Base-by-base conservation (phyloP, 2,329 filamentous ascomycete species). In the Periconia sp. region DNA sequence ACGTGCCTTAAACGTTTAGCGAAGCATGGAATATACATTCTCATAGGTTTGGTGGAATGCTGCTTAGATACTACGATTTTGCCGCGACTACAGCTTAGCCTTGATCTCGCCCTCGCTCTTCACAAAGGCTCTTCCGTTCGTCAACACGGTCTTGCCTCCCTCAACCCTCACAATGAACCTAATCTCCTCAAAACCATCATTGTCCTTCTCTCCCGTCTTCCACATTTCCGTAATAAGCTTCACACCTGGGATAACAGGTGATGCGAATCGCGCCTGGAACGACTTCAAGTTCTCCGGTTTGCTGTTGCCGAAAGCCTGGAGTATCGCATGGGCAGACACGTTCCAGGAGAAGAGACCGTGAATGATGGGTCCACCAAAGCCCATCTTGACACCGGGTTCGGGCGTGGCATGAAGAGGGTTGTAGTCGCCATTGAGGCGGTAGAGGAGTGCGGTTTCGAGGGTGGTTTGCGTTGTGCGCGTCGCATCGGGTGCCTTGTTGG, bases 311-410 rank as follows among this genome's bases (percentile, higher is more conserved):
- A 95, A 77, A 26, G 80, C 74, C 69, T 87, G 81, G 41, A 96
- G 75, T 46, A 96, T 75, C 19, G 81, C 84, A 63, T 92, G 89
- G 12, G 82, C 82, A 2, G 88, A 82, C 43, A 82, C 82, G 74
- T 96, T 96, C 86, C 88, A 96, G 57, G 84, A 89, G 75, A 86
- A 95, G 32, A 96, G 78, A 15, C 92, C 92, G 73, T 96, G 91
- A 68, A 95, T 88, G 70, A 96, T 96, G 57, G 84, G 78, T 23
- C 91, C 91, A 19, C 89, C 89, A 57, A 95, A 96, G 47, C 92
- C 91, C 89, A 96, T 95, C 74, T 90, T 87, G 71, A 82, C 74
- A 48, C 90, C 90, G 0, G 90, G 89, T 72, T 90, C 88, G 10
- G 90, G 90, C 13, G 88, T 88, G 5, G 89, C 90, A 68, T 96